phyloP scores from a whole-genome alignment of 2,329 filamentous ascomycete genomes.

The Diaporthe citri region DNA sequence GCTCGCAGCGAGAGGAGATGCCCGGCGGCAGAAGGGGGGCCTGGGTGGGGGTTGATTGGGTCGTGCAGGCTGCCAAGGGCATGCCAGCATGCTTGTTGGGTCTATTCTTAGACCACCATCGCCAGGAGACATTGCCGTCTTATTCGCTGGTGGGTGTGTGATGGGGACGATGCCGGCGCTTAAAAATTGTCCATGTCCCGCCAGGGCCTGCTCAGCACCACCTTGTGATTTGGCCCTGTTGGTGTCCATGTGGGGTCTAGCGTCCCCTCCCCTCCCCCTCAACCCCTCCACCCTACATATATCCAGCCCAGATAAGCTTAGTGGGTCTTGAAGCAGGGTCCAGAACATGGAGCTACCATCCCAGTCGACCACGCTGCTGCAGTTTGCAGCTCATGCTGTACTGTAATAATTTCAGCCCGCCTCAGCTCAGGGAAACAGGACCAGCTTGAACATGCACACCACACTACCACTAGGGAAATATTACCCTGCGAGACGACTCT shows the following conservation, averaged over 20 bases:
- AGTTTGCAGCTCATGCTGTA: background rate
- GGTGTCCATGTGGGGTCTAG: conserved; percentile 25
- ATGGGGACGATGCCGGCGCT: conserved; percentile 25
- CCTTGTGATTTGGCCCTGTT: conserved; percentile 29
- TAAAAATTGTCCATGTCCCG: conserved; percentile 24
- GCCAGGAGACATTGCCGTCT: conserved; percentile 26
- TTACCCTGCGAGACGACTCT: conserved; percentile 29
- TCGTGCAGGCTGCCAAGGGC: conserved; percentile 9
- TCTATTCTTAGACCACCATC: conserved; percentile 33
- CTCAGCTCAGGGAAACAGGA: background rate
- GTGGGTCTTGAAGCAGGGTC: conserved; percentile 17
- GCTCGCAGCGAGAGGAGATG: background rate
- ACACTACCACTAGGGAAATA: background rate
- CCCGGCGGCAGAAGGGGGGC: background rate
- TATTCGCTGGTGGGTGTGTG: conserved; percentile 6
- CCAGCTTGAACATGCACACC: background rate
- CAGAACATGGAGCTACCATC: conserved; percentile 16
- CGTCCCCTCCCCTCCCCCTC: background rate
- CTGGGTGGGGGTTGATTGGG: background rate
- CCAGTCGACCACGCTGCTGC: background rate
- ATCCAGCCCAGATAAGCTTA: conserved; percentile 27
- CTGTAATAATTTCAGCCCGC: conserved; percentile 4
- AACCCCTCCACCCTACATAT: background rate
- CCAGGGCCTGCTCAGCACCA: conserved; percentile 12
- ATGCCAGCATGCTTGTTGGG: conserved; percentile 13